phyloP scores from a whole-genome alignment of 2,329 filamentous ascomycete genomes.

The Exophiala sp. region DNA sequence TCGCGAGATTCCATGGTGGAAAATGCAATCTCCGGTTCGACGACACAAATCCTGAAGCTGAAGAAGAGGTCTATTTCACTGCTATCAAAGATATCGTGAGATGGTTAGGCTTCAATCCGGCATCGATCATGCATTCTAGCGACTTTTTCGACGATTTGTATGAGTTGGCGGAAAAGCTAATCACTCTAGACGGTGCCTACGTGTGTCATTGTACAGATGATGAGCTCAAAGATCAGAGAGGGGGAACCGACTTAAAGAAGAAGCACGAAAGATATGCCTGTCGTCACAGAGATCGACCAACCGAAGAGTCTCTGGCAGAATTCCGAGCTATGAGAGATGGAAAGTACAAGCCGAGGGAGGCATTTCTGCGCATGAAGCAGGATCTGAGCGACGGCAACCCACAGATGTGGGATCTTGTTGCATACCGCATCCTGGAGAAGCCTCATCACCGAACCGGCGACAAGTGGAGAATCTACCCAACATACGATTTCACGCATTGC shows the following conservation, averaged over 20 bases:
- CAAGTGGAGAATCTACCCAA: constrained; percentile 91
- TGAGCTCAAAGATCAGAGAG: constrained; percentile 83
- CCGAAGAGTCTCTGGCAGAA: constrained; percentile 73
- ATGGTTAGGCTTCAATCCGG: constrained; percentile 83
- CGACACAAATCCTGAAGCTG: constrained; percentile 91
- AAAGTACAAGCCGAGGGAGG: constrained; percentile 79
- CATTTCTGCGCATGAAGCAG: constrained; percentile 91
- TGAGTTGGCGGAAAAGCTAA: constrained; percentile 81
- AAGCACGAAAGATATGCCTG: constrained; percentile 72
- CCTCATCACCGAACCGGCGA: constrained; percentile 74
- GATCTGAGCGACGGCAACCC: constrained; percentile 77
- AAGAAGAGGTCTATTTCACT: constrained; percentile 83
- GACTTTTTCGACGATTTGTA: constrained; percentile 89
- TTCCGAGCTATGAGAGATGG: constrained; percentile 90
- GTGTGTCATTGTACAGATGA: constrained; percentile 77
- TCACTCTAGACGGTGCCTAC: constrained; percentile 66
- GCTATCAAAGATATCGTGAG: constrained; percentile 84
- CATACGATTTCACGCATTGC: constrained; percentile 90
- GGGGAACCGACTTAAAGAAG: constrained; percentile 64
- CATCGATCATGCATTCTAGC: constrained; percentile 77
- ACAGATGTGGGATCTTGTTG: constrained; percentile 94
- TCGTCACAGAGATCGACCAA: constrained; percentile 69
- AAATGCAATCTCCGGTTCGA: constrained; percentile 77
- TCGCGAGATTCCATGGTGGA: constrained; percentile 79
- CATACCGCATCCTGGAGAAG: constrained; percentile 76